Base-by-base conservation (phyloP, 495 filamentous ascomycete genomes). In the Hypoxylon lienhwacheense region DNA sequence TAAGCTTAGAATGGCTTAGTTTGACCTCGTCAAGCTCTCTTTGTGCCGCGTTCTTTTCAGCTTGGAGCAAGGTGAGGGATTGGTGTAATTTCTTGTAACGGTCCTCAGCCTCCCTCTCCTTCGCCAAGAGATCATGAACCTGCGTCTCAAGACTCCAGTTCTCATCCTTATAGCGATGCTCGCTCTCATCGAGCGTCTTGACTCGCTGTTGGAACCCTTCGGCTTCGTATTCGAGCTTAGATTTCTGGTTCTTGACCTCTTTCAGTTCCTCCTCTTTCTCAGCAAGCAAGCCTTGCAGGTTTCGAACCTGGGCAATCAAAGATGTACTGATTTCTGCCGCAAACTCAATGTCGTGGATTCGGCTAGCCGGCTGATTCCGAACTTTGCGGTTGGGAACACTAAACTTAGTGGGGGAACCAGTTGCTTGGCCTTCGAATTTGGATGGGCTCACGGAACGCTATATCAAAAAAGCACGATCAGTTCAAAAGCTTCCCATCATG, bases 71-170 rank as follows among this genome's bases (percentile, higher is more conserved):
- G 44, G 81, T 85, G 49, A 97, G 72, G 19, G 73, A 76, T 59
- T 88, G 86, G 40, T 76, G 81, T n/a, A 96, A 77, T 68, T 85
- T 86, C 58, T 86, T 84, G 69, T 96, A 90, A 42, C 85, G 84
- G 59, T 90, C 89, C 5, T 83, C 77, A 0, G 86, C 79, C 7
- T 93, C 90, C 63, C 81, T 85, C 35, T 81, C 75, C 11, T 78
- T 70, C 5, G 87, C 80, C 53, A 86, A 77, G 19, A 91, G 74
- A 44, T 97, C 91, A 48, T 95, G 93, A 19, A 89, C 81, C 59
- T 87, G 85, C 1, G 90, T 90, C 70, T 97, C 93, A 33, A 98
- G 78, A 53, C 86, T 88, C 93, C 93, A 98, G 64, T 97, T 98
- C 66, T 96, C 92, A 65, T 98, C 93, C 68, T 96, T 97, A 69